Evolutionary conservation across 164 flowering plant species (phyloP), one percentile per base, ranked within the genome.

Genomic region (Nymphaea colorata): DNA sequence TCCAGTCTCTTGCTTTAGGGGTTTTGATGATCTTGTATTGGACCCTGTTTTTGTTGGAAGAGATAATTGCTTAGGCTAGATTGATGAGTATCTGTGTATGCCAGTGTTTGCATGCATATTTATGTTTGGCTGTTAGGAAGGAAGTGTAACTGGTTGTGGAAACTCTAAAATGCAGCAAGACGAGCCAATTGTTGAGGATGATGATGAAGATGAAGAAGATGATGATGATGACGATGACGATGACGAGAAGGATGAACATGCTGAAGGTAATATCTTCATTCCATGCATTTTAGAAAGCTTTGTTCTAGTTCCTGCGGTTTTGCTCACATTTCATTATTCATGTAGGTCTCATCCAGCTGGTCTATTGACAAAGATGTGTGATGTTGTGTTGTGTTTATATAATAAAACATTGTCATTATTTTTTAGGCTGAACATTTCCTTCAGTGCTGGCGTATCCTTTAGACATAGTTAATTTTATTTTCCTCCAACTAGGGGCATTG

Each of bases 161-260:
- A 25, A 25, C 36, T 25, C 36, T 25, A 25, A 25, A 25, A 25
- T 25, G 36, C 67, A 85, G 86, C 75, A 67, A 67, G 86, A 85
- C 75, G 78, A 82, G 68, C 89, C 87, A 64, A 73, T 76, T 42
- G 77, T 84, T 69, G 87, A 84, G 64, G 90, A 84, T 61, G 87
- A 79, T 0, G 82, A 78, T 3, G 83, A 85, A 3, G 85, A 79
- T 0, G 87, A 81, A 0, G 89, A 83, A 0, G 82, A 81, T 2
- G 85, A 82, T 0, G 89, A 82, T 2, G 89, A 81, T 8, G 81
- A 80, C 16, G 36, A 25, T 25, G 36, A 25, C 0, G 36, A 25
- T 25, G 84, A 82, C 67, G 77, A 80, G 67, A 73, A 81, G 64
- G 84, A 80, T 12, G 82, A 83, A 4, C 84, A 70, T 55, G 83